These are phyloP conservation scores for Phytophthora podocarpi DNA, from an alignment of 352 stramenopile genomes.

Conservation along the genomic window DNA sequence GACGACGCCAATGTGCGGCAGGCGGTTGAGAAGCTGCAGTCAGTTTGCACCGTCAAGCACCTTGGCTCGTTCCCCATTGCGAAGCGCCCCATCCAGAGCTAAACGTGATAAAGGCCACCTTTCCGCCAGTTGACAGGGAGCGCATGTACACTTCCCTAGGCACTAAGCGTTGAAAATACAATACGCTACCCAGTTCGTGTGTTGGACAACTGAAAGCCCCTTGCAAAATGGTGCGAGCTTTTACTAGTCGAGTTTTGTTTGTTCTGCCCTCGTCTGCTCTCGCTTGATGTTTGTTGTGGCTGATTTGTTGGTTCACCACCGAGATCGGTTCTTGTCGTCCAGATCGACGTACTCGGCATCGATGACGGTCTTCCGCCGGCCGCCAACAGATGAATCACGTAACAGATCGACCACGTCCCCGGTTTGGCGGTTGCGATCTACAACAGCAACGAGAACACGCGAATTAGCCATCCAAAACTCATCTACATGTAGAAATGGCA, in stretches of 20 bases:
- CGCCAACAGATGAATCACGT: slow-evolving; percentile 40
- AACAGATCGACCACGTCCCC: slow-evolving; percentile 74
- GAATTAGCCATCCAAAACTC: slow-evolving; percentile 1
- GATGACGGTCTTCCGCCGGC: slow-evolving; percentile 59
- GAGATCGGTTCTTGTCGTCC: slow-evolving; percentile 33
- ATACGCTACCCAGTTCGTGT: not conserved
- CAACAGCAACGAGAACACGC: not conserved
- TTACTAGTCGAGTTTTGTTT: not conserved
- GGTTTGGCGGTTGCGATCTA: slow-evolving; percentile 62
- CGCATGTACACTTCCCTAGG: slow-evolving; percentile 24
- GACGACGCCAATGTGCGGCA: slow-evolving; percentile 66
- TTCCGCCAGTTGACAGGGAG: too few species aligned
- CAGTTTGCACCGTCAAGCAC: slow-evolving; percentile 73
- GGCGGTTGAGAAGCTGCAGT: slow-evolving; percentile 61
- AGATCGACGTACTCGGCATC: slow-evolving; percentile 80
- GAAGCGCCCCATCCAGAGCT: slow-evolving; percentile 54
- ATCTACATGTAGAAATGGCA: not conserved
- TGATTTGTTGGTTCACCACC: slow-evolving; percentile 25
- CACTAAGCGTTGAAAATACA: slow-evolving; percentile 18
- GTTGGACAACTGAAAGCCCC: not conserved
- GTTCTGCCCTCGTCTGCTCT: slow-evolving; percentile 8
- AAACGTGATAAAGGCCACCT: too few species aligned
- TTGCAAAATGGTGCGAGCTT: slow-evolving; percentile 4
- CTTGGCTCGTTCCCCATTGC: slow-evolving; percentile 82
- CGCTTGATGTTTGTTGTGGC: not conserved